Percentiles rank a stretch among this genome's conserved stretches.
Evolutionary conservation across 305 asterid genomes (phyloP).

Genomic region (Coffea humblotiana): DNA sequence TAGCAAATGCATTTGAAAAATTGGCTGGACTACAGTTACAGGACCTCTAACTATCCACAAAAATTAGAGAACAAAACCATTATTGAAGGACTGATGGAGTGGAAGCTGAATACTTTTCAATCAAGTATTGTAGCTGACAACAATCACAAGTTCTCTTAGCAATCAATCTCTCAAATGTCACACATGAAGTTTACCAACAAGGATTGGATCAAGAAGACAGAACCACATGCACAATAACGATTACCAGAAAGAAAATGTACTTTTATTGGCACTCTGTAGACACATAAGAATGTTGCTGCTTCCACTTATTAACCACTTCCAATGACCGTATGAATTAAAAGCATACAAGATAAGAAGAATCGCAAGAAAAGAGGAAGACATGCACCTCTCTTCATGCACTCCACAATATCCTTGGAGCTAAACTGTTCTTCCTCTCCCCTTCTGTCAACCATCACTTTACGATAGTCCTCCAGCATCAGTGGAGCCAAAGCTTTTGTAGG

Average conservation of each 20-base stretch:
- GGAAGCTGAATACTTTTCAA: neutral
- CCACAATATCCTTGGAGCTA: conserved; percentile 60
- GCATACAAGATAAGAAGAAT: neutral
- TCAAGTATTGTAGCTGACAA: neutral
- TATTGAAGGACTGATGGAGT: too few species aligned
- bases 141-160: neutral
- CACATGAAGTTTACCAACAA: neutral
- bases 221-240: neutral
- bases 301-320: neutral
- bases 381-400: conserved; percentile 84
- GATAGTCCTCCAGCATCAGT: conserved; percentile 78
- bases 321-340: neutral
- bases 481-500: conserved; percentile 97
- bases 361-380: conserved; percentile 1
- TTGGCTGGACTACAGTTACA: too few species aligned
- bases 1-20: too few species aligned
- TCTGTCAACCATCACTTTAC: conserved; percentile 80
- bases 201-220: neutral
- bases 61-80: neutral
- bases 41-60: conserved; percentile 10
- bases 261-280: neutral
- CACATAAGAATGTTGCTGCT: neutral
- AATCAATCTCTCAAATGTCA: neutral
- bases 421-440: conserved; percentile 81
- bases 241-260: neutral